Conservation (phyloP, 2,329 filamentous ascomycete genomes). For the Fusarium concolor region DNA sequence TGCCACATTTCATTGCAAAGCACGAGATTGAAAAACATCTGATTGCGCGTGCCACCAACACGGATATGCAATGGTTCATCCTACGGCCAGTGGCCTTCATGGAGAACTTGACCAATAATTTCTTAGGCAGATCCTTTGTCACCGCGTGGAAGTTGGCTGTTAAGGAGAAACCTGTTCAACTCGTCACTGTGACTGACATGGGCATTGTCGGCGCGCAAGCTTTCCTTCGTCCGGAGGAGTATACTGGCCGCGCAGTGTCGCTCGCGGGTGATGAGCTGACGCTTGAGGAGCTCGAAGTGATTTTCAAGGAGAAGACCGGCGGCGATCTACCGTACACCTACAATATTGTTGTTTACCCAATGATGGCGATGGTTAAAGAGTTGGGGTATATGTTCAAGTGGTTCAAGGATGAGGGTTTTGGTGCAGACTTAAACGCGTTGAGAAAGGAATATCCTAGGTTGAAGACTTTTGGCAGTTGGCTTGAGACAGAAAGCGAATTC, state of each 20-base stretch:
- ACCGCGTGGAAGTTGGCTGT: conserved; percentile 49
- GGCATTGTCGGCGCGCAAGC: conserved; percentile 8
- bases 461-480: conserved; percentile 12
- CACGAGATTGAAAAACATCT: conserved; percentile 70
- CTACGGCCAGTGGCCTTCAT: conserved; percentile 56
- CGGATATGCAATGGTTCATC: conserved; percentile 52
- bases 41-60: conserved; percentile 53
- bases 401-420: conserved; percentile 22
- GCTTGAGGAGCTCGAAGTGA: background rate
- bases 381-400: conserved; percentile 29
- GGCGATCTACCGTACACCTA: conserved; percentile 12
- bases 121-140: conserved; percentile 49
- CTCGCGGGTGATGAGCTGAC: conserved; percentile 20
- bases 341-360: conserved; percentile 15
- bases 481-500: conserved; percentile 24
- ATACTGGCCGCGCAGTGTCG: conserved; percentile 10
- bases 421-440: conserved; percentile 10
- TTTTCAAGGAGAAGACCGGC: conserved; percentile 16
- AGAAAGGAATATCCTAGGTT: conserved; percentile 13
- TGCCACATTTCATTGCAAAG: conserved; percentile 72
- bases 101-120: conserved; percentile 52
- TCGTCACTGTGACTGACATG: conserved; percentile 12
- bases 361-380: conserved; percentile 25
- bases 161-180: conserved; percentile 43
- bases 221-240: conserved; percentile 14